A percentile compares a stretch with the other conserved stretches of the same genome.
Evolutionary conservation across 352 stramenopile species (phyloP).

Genomic region (Peronospora farinosa): DNA sequence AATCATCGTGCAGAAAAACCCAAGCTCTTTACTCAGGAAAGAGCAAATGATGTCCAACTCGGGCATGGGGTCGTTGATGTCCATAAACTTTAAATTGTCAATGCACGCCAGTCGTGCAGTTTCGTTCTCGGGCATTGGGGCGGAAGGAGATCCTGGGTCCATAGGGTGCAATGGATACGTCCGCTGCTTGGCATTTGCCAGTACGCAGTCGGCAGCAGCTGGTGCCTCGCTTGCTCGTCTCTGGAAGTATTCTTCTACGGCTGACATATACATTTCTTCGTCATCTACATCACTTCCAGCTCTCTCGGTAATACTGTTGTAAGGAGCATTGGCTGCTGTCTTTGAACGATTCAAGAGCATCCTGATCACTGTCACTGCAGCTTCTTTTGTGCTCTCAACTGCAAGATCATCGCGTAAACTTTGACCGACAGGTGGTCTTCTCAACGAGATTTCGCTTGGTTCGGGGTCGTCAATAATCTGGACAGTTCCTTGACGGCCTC

Average conservation of each 20-base stretch:
- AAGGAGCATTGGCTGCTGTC: neutral
- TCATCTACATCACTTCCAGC: conserved; percentile 4
- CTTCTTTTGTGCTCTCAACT: conserved; percentile 21
- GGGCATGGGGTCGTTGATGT: conserved; percentile 30
- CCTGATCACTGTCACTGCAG: conserved; percentile 34
- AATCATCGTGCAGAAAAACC: conserved; percentile 47
- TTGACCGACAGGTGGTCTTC: conserved; percentile 8
- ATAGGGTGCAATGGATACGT: conserved; percentile 34
- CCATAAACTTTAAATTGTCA: conserved; percentile 33
- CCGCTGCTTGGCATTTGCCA: conserved; percentile 36
- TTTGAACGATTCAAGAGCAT: conserved; percentile 22
- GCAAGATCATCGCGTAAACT: conserved; percentile 22
- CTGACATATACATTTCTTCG: conserved; percentile 27
- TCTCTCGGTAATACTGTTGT: conserved; percentile 9
- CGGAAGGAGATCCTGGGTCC: conserved; percentile 14
- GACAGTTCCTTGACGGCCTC: conserved; percentile 11
- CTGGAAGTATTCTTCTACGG: conserved; percentile 31
- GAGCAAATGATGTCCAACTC: conserved; percentile 60
- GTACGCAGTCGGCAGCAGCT: conserved; percentile 23
- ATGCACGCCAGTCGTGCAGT: conserved; percentile 34
- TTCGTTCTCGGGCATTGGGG: conserved; percentile 42
- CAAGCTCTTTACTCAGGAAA: conserved; percentile 41
- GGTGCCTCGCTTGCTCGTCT: conserved; percentile 21
- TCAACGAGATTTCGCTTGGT: neutral
- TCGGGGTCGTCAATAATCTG: conserved; percentile 27